These are phyloP conservation scores for Wolfiporia cocos DNA, from an alignment of 1,284 basidiomycete species.

Conservation along the genomic window DNA sequence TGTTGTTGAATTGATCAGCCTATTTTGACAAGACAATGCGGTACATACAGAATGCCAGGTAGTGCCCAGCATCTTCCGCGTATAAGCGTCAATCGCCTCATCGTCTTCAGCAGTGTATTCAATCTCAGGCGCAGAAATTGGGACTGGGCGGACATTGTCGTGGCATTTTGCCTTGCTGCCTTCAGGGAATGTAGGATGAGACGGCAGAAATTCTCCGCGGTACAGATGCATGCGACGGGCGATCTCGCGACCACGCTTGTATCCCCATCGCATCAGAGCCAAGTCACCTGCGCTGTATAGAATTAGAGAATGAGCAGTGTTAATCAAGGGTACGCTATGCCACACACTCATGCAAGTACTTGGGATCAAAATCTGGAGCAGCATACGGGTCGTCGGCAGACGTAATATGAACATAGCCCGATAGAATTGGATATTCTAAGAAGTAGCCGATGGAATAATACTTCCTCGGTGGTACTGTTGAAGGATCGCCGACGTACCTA, in stretches of 20 bases:
- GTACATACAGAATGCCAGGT: constrained; percentile 20
- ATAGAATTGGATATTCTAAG: constrained; percentile 17
- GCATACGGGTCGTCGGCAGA: constrained; percentile 30
- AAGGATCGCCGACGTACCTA: constrained; percentile 25
- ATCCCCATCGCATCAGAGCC: constrained; percentile 35
- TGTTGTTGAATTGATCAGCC: neutral
- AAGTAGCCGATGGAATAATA: constrained; percentile 30
- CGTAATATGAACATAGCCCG: constrained; percentile 38
- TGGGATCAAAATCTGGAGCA: constrained; percentile 30
- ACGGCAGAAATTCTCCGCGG: constrained; percentile 25
- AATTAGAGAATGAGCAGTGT: neutral
- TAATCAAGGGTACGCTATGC: neutral
- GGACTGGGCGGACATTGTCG: constrained; percentile 10
- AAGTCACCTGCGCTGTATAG: constrained; percentile 22
- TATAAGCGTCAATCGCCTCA: constrained; percentile 56
- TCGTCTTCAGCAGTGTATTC: constrained; percentile 58
- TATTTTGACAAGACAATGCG: no score
- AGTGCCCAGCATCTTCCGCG: constrained; percentile 25
- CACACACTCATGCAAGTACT: constrained; percentile 14
- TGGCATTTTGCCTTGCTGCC: constrained; percentile 11
- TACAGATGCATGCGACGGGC: constrained; percentile 29
- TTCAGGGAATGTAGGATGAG: constrained; percentile 26
- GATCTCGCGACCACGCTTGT: constrained; percentile 30
- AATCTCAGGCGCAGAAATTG: constrained; percentile 32
- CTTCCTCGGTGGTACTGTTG: constrained; percentile 22